Evolutionary conservation across 371 early-diverging fungal genomes (phyloP).

Genomic region (Chytridium lagenaria): DNA sequence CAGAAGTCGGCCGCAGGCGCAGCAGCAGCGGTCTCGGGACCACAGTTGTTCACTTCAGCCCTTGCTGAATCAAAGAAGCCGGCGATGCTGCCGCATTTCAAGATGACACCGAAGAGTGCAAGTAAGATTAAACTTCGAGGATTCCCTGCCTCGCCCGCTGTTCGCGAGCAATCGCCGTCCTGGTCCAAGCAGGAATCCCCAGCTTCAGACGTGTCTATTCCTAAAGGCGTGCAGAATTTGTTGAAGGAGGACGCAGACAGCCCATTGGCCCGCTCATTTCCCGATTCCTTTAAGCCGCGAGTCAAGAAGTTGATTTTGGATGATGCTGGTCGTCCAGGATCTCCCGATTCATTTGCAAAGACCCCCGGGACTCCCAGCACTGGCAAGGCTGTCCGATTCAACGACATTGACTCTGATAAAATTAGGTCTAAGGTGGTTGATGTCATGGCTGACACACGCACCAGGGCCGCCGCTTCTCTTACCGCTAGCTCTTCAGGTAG

Average conservation of each 20-base stretch:
- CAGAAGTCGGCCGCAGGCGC: slow-evolving; percentile 36
- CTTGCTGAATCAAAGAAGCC: slow-evolving; percentile 58
- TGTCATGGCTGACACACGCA: background rate
- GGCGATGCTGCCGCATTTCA: slow-evolving; percentile 58
- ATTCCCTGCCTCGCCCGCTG: slow-evolving; percentile 52
- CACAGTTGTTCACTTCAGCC: slow-evolving; percentile 55
- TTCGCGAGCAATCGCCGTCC: slow-evolving; percentile 21
- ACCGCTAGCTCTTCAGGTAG: background rate
- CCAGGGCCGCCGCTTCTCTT: background rate
- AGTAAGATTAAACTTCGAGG: slow-evolving; percentile 74
- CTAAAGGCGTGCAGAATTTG: slow-evolving; percentile 30
- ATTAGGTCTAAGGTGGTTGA: background rate
- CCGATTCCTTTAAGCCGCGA: slow-evolving; percentile 36
- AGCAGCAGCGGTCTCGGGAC: slow-evolving; percentile 57
- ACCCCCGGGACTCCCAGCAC: background rate
- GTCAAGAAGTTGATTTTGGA: slow-evolving; percentile 36
- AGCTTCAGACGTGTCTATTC: slow-evolving; percentile 16
- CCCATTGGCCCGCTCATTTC: slow-evolving; percentile 16
- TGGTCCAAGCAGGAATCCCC: background rate
- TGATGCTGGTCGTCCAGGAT: background rate
- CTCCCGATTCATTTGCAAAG: background rate
- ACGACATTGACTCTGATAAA: slow-evolving; percentile 6
- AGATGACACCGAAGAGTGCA: slow-evolving; percentile 70
- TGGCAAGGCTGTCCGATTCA: slow-evolving; percentile 29
- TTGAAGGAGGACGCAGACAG: slow-evolving; percentile 32